Conservation (phyloP, 768 basidiomycete genomes). For the Pleurotus ostreatus region DNA sequence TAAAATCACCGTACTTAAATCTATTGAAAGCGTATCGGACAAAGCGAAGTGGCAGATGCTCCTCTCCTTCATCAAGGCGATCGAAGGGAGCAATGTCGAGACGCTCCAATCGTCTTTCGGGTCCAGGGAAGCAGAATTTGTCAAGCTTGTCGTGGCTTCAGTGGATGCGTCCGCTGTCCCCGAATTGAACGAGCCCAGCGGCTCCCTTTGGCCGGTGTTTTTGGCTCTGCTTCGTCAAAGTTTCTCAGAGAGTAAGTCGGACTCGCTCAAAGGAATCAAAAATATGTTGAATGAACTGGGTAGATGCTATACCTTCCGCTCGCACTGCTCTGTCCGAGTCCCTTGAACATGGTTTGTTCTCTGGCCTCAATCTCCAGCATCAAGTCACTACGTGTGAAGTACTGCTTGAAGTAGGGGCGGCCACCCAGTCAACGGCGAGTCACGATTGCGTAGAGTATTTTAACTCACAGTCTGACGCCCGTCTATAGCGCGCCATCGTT, state of each 20-base stretch:
- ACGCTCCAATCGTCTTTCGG: background rate
- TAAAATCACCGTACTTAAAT: slow-evolving; percentile 51
- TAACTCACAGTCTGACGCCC: background rate
- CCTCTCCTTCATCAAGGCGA: slow-evolving; percentile 48
- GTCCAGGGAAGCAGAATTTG: slow-evolving; percentile 29
- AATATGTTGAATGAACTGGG: background rate
- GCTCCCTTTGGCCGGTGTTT: slow-evolving; percentile 50
- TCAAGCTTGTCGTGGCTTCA: slow-evolving; percentile 38
- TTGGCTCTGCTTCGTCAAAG: slow-evolving; percentile 36
- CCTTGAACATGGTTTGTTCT: slow-evolving; percentile 56
- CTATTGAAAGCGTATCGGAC: slow-evolving; percentile 43
- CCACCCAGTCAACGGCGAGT: background rate
- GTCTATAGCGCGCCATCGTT: slow-evolving; percentile 37
- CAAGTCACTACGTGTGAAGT: slow-evolving; percentile 51
- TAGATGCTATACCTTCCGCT: slow-evolving; percentile 37
- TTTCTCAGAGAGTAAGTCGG: slow-evolving; percentile 40
- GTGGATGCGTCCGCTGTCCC: slow-evolving; percentile 46
- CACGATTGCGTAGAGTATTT: background rate
- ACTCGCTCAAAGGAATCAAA: too few relatives aligned
- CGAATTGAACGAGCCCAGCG: slow-evolving; percentile 40
- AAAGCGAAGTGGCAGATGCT: slow-evolving; percentile 47
- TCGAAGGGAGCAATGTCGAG: slow-evolving; percentile 20
- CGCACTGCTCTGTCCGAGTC: slow-evolving; percentile 37
- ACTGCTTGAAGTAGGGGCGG: slow-evolving; percentile 49
- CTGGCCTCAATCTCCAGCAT: slow-evolving; percentile 43